phyloP scores from a whole-genome alignment of 306 rosid species.

The Vigna nakashimae region DNA sequence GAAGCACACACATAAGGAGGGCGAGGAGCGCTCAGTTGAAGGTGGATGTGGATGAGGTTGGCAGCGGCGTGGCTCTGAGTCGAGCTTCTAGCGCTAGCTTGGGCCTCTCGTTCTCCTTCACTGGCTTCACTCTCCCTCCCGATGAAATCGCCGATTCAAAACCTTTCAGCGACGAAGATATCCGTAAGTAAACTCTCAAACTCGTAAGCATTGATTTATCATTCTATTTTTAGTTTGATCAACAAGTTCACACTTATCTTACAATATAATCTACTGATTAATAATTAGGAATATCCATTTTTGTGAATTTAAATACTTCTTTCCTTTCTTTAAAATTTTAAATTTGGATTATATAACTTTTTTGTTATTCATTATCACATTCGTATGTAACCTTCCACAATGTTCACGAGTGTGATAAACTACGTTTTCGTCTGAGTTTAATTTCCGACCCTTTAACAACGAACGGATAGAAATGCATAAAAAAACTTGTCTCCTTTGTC shows the following conservation, averaged over 20 bases:
- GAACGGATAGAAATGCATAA: conserved; percentile 19
- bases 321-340: too few species aligned
- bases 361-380: background rate
- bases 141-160: conserved; percentile 77
- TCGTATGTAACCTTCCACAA: background rate
- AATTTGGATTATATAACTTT: background rate
- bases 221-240: background rate
- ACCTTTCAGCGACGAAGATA: conserved; percentile 85
- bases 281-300: background rate
- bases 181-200: conserved; percentile 61
- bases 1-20: conserved; percentile 82
- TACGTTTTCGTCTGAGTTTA: background rate
- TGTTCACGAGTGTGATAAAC: conserved; percentile 46
- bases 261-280: background rate
- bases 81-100: conserved; percentile 96
- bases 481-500: conserved; percentile 16
- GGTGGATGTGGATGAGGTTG: conserved; percentile 76
- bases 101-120: conserved; percentile 94
- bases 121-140: conserved; percentile 84
- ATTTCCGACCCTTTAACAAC: conserved; percentile 8
- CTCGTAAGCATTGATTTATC: background rate
- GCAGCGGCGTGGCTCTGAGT: conserved; percentile 89
- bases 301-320: background rate
- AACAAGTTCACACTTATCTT: background rate
- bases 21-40: conserved; percentile 85